Evolutionary conservation across 31 red algal species (phyloP), one percentile per base, ranked within the genome.

Genomic region (Asparagopsis taxiformis): DNA sequence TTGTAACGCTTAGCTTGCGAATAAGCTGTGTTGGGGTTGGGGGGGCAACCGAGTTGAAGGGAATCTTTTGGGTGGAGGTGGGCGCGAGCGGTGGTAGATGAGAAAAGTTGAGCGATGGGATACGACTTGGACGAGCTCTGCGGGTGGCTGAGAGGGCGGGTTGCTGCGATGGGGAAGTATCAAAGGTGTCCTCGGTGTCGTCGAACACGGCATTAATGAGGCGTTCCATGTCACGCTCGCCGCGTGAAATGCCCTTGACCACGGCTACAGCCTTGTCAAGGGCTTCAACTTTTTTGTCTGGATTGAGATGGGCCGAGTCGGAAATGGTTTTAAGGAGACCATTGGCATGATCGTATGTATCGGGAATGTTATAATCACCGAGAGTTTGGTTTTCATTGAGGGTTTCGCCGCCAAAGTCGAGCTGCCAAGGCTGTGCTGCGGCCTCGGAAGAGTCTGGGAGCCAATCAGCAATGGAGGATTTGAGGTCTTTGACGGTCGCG

Each of bases 331-430:
- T 68, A 31, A 88, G 65, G 36, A 88, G 74, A 56, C 84, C 84
- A 44, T 52, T 51, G 24, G 84, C 84, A 46, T 88, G 84, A 44
- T 79, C 84, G 64, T 88, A 88, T n/a, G 58, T 67, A 22, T 88
- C 84, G 1, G 84, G 72, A 32, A 88, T 88, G 39, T 88, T 59
- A 54, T 88, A 88, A 46, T 79, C 44, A 64, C 60, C 56, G 49
- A 88, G 53, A 17, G 62, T 71, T 25, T 60, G 50, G 29, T 62
- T 70, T 20, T 78, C 74, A 41, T 77, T 61, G 19, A 88, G 54
- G 24, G 52, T 70, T 15, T 38, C 34, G 26, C 84, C 84, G 43
- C 43, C 73, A 51, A 77, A 88, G 44, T 70, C 73, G 48, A 88
- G 65, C 4, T 72, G 65, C 15, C 51, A 48, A 7, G 46, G 53